Base-by-base conservation (phyloP, 2,329 filamentous ascomycete genomes). In the Aspergillus aculeatus region DNA sequence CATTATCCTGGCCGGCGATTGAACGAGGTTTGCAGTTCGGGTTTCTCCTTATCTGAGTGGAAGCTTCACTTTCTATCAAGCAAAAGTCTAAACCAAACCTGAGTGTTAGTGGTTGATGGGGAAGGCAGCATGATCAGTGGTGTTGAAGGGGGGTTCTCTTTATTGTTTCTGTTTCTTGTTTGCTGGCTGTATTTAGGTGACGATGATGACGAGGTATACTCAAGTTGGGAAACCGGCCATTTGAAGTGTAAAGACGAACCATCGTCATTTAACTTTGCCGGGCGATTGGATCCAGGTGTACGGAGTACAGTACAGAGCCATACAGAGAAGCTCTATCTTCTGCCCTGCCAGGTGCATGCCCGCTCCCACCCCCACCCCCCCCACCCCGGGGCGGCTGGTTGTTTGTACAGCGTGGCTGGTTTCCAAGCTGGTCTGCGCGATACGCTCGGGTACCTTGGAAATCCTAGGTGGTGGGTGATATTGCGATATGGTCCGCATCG, bases 341-440 rank as follows among this genome's bases (percentile, higher is more conserved):
- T 44, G 14, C 12, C 38, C 38, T 44, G 38, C 26, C 26, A 29
- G 26, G 26, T 29, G 26, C 26, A 29, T 29, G 26, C 32, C 12
- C 32, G 11, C 29, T 23, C 9, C 31, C 21, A 32, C 50, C 31
- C 32, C 51, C 23, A 23, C 23, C 4, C 31, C n/a, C 31, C 50
- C 51, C 21, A 21, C 21, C 21, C n/a, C 50, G 23, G 32, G 32
- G 51, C 52, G 31, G 53, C n/a, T 23, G 24, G 26, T 35, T 48
- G 53, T 48, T 48, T 55, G 53, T 48, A 55, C 53, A 55, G 53
- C 53, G 53, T 55, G 53, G 53, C 52, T 41, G 23, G n/a, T 44
- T 24, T 24, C 31, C 24, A 44, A 23, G 32, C 26, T 44, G 51
- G 48, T 16, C 14, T 54, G 41, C 24, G 53, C 53, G 53, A 55